Evolutionary conservation across 495 filamentous ascomycete species (phyloP).

Genomic region (Hypoxylon fragiforme): DNA sequence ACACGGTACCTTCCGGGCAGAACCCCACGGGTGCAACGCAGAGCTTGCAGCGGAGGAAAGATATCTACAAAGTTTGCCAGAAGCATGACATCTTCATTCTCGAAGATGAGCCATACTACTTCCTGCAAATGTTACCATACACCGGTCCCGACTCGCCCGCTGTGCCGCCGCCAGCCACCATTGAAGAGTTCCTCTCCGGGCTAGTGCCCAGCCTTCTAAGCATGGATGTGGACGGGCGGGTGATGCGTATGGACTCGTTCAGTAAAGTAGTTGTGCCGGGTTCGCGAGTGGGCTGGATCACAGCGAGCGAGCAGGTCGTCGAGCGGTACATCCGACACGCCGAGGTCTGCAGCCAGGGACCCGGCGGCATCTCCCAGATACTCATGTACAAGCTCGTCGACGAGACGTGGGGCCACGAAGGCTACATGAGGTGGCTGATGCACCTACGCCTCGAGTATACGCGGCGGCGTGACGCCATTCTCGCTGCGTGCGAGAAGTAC

Average conservation of each 20-base stretch:
- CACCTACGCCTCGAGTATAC: constrained; percentile 84
- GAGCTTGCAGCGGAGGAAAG: constrained; percentile 61
- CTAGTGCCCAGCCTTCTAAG: constrained; percentile 66
- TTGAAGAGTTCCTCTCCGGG: constrained; percentile 52
- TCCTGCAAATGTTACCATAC: constrained; percentile 93
- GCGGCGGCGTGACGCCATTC: constrained; percentile 69
- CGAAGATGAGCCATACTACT: constrained; percentile 97
- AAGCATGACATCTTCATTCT: constrained; percentile 86
- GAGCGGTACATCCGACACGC: constrained; percentile 76
- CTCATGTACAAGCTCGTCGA: constrained; percentile 87
- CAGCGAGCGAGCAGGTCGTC: constrained; percentile 78
- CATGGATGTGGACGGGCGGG: constrained; percentile 67
- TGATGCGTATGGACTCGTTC: constrained; percentile 77
- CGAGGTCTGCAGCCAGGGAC: constrained; percentile 80
- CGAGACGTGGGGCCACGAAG: constrained; percentile 91
- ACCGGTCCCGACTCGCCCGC: constrained; percentile 43
- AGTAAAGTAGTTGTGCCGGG: constrained; percentile 82
- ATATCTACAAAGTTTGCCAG: constrained; percentile 74
- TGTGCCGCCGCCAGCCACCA: neutral
- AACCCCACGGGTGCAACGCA: constrained; percentile 93
- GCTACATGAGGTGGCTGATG: constrained; percentile 89
- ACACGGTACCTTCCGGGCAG: constrained; percentile 85
- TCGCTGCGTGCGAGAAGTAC: constrained; percentile 80
- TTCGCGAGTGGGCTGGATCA: constrained; percentile 76
- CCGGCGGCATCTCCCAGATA: constrained; percentile 80